Base-by-base conservation (phyloP, 108 stramenopile species). In the Schizochytrium sp. region DNA sequence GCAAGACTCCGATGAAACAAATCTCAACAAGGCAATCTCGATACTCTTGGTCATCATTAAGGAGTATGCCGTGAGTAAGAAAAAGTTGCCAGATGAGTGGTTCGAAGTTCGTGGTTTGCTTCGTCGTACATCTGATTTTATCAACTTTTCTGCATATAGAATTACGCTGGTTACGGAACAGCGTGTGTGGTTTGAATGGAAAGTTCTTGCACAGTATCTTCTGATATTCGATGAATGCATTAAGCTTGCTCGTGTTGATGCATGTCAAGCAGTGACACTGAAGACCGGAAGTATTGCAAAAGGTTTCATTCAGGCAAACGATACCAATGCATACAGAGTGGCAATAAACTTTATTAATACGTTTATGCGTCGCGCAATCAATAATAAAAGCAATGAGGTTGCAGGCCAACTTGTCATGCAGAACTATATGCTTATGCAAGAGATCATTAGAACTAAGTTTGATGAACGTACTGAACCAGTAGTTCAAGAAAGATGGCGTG, bases 281-380 rank as follows among this genome's bases (percentile, higher is more conserved):
- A 49, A 83, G 47, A 83, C 76, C 47, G 50, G 76, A n/a, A 13
- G 12, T 13, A 83, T 83, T 83, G 76, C 76, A n/a, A 49, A 83
- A 40, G 76, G 47, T 55, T 83, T 83, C 2, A 49, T 83, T 2
- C 53, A 38, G 10, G 53, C 76, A 5, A 55, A 83, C 76, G 76
- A 83, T 7, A 49, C 53, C 45, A 55, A 83, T n/a, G 76, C 76
- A 13, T 83, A 83, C 53, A 17, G 53, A 10, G 76, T 83, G 50
- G 76, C 76, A 10, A 49, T 83, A n/a, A 49, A 83, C 47, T 83
- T 83, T 55, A 55, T 83, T 53, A 83, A 83, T 53, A 83, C 76
- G n/a, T 83, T 83, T 53, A 83, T 83, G 76, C 76, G 76, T 10
- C 47, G 76, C 49, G 28, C 76, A 56, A 83, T 83, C 53, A 55